Conservation (phyloP, 208 protist genomes). For the Trypanosoma theileri region DNA sequence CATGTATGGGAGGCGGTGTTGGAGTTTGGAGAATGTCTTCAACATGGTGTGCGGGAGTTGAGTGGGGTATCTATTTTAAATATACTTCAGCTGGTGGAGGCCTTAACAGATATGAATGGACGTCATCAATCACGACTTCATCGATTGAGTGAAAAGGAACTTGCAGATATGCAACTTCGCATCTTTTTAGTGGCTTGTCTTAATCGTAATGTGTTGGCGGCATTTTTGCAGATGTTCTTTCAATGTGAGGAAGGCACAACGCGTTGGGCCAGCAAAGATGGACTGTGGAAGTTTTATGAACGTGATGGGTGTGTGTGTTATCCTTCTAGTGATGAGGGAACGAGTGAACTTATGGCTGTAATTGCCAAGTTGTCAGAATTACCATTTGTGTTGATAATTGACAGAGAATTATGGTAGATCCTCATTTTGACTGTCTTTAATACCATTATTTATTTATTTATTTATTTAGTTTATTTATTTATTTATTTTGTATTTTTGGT, state of each 20-base stretch:
- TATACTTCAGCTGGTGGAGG: constrained; percentile 41
- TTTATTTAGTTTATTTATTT: too few species aligned
- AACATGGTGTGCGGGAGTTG: constrained; percentile 34
- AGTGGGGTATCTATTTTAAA: constrained; percentile 19
- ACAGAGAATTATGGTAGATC: constrained; percentile 45
- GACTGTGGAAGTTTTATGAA: constrained; percentile 49
- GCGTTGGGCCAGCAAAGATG: constrained; percentile 24
- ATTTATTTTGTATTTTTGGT: too few species aligned
- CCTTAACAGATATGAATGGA: constrained; percentile 30
- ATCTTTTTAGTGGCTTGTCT: constrained; percentile 57
- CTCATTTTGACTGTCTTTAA: too few species aligned
- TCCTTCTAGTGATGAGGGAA: constrained; percentile 25
- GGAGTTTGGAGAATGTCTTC: constrained; percentile 29
- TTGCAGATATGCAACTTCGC: constrained; percentile 33
- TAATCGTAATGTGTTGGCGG: constrained; percentile 42
- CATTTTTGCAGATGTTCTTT: constrained; percentile 39
- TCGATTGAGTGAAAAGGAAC: constrained; percentile 32
- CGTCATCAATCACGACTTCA: constrained; percentile 24
- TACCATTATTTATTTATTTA: too few species aligned
- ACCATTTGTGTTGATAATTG: constrained; percentile 42
- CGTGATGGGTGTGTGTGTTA: constrained; percentile 28
- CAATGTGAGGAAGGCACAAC: constrained; percentile 13
- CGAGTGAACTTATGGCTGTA: constrained; percentile 32
- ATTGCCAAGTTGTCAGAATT: constrained; percentile 39
- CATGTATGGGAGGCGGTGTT: constrained; percentile 42